phyloP scores from a whole-genome alignment of 441 rosid species.

The Mallotus repandus region DNA sequence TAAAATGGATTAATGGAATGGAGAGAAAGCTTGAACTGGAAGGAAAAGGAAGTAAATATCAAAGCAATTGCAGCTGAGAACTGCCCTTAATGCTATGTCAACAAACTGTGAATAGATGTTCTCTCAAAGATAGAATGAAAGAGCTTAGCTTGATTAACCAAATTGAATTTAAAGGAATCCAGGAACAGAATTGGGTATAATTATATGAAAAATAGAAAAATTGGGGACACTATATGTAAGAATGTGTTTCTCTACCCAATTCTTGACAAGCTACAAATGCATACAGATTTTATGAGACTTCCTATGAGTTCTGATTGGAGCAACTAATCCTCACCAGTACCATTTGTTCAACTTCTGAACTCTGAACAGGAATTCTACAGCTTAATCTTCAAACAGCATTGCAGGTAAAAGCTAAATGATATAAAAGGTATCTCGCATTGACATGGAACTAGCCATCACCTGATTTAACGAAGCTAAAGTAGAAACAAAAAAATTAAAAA shows the following conservation, averaged over 20 bases:
- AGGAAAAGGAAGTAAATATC: not conserved
- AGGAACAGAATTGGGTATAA: no score
- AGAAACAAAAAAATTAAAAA: no score
- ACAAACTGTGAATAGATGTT: not conserved
- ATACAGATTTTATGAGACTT: not conserved
- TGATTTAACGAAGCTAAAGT: no score
- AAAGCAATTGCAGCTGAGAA: not conserved
- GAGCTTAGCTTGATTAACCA: no score
- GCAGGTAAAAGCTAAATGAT: no score
- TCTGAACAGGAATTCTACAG: no score
- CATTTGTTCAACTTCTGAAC: not conserved
- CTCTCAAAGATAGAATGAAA: not conserved
- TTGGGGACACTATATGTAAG: no score
- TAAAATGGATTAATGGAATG: not conserved
- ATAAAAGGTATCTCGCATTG: no score
- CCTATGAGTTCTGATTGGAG: not conserved
- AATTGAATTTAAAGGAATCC: no score
- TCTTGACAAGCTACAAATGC: not conserved
- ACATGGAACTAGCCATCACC: no score
- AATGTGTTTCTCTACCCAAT: not conserved
- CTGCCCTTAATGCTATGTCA: not conserved
- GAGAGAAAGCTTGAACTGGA: slow-evolving; percentile 1
- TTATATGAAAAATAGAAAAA: no score
- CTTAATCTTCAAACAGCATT: no score
- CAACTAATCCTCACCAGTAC: not conserved